Conservation (phyloP, 768 basidiomycete species). For the Cyathus striatus region DNA sequence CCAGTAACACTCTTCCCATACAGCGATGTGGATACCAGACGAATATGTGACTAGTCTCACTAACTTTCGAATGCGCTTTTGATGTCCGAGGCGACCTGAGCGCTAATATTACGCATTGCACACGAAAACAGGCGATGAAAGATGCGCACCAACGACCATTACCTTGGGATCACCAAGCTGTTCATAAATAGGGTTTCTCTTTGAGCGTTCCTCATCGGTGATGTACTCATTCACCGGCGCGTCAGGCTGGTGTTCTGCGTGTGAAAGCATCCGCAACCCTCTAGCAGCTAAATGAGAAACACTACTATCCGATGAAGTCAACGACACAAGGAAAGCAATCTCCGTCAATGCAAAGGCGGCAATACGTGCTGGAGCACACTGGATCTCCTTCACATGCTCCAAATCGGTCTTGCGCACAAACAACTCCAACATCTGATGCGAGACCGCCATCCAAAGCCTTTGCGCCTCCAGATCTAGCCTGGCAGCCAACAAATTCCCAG, state of each 20-base stretch:
- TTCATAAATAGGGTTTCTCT: slow-evolving; percentile 71
- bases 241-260: slow-evolving; percentile 58
- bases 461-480: slow-evolving; percentile 58
- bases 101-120: slow-evolving; percentile 4
- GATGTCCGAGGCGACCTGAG: slow-evolving; percentile 70
- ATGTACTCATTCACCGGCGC: slow-evolving; percentile 46
- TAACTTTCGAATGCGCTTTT: slow-evolving; percentile 74
- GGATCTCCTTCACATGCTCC: slow-evolving; percentile 43
- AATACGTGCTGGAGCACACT: slow-evolving; percentile 44
- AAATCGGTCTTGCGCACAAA: slow-evolving; percentile 45
- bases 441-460: slow-evolving; percentile 63
- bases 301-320: slow-evolving; percentile 64
- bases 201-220: slow-evolving; percentile 58
- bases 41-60: slow-evolving; percentile 60
- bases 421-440: slow-evolving; percentile 54
- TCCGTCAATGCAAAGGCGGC: slow-evolving; percentile 66
- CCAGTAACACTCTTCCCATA: slow-evolving; percentile 82
- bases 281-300: slow-evolving; percentile 67
- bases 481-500: slow-evolving; percentile 53
- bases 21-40: slow-evolving; percentile 63
- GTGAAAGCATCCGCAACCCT: slow-evolving; percentile 62
- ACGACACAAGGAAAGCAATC: slow-evolving; percentile 64
- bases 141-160: slow-evolving; percentile 51
- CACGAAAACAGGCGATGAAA: background rate
- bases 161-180: slow-evolving; percentile 74